Percentiles rank a stretch among this genome's conserved stretches.
These are phyloP conservation scores for Cicer yamashitae DNA, from an alignment of 306 rosid genomes.

Conservation along the genomic window DNA sequence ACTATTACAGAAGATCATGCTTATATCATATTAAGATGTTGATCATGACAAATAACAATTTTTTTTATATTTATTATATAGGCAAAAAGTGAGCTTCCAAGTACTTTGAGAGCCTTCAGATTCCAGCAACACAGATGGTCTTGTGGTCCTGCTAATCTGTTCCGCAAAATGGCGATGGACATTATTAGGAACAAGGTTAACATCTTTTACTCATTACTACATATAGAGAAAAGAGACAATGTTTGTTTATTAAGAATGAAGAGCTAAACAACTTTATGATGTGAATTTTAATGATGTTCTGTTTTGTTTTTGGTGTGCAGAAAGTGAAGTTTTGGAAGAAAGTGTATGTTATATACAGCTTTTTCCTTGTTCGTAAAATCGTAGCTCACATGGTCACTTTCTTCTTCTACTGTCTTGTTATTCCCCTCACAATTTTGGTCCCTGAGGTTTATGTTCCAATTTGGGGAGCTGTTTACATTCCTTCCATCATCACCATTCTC, in stretches of 20 bases:
- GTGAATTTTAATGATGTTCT: neutral
- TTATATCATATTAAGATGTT: neutral
- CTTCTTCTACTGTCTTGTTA: constrained; percentile 90
- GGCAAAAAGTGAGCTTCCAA: constrained; percentile 99
- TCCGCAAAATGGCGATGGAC: constrained; percentile 98
- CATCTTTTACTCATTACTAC: neutral
- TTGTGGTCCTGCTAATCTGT: constrained; percentile 97
- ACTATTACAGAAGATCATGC: neutral
- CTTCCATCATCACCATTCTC: constrained; percentile 93
- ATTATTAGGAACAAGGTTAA: constrained; percentile 82
- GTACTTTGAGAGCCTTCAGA: constrained; percentile 97
- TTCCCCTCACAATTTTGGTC: constrained; percentile 91
- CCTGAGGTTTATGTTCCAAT: constrained; percentile 98
- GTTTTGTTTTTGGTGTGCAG: constrained; percentile 53
- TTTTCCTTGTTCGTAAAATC: constrained; percentile 95
- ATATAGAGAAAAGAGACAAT: neutral
- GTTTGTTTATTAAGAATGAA: neutral
- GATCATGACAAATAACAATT: neutral
- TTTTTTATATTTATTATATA: constrained; percentile 26
- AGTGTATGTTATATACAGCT: constrained; percentile 91
- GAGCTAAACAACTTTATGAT: constrained; percentile 1
- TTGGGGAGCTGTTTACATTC: constrained; percentile 99
- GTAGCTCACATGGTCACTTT: constrained; percentile 95
- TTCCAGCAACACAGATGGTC: constrained; percentile 99
- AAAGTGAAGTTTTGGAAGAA: constrained; percentile 93